A percentile compares a stretch with the other conserved stretches of the same genome.
phyloP scores from a whole-genome alignment of 345 rosid species.

The Melastoma malabathricum region DNA sequence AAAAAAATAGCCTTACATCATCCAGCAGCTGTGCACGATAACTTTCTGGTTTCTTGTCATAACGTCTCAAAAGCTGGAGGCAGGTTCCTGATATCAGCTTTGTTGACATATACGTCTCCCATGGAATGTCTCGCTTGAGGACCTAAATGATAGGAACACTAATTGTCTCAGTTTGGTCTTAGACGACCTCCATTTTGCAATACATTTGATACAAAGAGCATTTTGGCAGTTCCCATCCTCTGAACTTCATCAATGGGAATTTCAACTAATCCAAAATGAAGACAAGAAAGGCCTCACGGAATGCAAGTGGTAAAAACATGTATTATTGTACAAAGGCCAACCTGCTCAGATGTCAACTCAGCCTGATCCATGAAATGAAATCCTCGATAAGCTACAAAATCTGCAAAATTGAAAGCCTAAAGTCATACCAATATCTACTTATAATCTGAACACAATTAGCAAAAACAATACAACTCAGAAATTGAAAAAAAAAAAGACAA shows the following conservation, averaged over 20 bases:
- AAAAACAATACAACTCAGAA: too few species aligned
- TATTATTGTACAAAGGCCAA: slow-evolving; percentile 16
- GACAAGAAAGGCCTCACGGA: not conserved
- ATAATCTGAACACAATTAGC: too few species aligned
- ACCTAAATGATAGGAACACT: slow-evolving; percentile 31
- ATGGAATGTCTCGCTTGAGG: slow-evolving; percentile 88
- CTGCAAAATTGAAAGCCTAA: too few species aligned
- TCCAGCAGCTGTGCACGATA: slow-evolving; percentile 74
- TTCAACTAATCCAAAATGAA: too few species aligned
- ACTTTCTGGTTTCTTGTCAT: slow-evolving; percentile 69
- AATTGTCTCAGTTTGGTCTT: not conserved
- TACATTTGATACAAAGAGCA: not conserved
- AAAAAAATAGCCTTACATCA: slow-evolving; percentile 34
- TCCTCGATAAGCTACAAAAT: too few species aligned
- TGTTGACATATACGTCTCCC: slow-evolving; percentile 97
- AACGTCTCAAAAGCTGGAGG: slow-evolving; percentile 82
- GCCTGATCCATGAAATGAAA: slow-evolving; percentile 49
- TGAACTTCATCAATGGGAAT: too few species aligned
- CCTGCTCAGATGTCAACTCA: slow-evolving; percentile 65
- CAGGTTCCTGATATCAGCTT: slow-evolving; percentile 74
- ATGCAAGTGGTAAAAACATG: not conserved
- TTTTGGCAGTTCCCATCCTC: too few species aligned
- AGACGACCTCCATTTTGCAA: slow-evolving; percentile 5
- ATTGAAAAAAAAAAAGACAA: too few species aligned
- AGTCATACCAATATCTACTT: too few species aligned